These are phyloP conservation scores for Striga hermonthica DNA, from an alignment of 305 asterid species.

Conservation along the genomic window DNA sequence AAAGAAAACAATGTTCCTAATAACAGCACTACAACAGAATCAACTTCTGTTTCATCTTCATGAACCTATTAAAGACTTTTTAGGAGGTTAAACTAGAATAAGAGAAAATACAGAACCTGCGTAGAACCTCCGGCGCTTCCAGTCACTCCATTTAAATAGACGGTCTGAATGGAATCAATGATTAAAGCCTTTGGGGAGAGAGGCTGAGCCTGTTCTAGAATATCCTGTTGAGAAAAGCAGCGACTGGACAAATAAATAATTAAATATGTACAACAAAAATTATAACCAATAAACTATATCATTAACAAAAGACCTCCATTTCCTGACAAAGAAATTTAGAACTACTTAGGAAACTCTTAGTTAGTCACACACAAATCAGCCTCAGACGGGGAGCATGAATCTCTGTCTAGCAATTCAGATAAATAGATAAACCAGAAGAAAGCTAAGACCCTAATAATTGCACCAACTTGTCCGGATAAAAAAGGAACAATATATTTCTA, in stretches of 20 bases:
- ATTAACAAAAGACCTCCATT: neutral
- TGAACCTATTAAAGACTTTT: slow-evolving; percentile 10
- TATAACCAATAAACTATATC: slow-evolving; percentile 5
- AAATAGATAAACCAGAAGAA: neutral
- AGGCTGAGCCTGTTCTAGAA: slow-evolving; percentile 63
- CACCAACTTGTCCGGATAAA: neutral
- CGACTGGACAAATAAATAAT: slow-evolving; percentile 15
- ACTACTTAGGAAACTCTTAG: slow-evolving; percentile 21
- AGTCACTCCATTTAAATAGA: slow-evolving; percentile 66
- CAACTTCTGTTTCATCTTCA: slow-evolving; percentile 6
- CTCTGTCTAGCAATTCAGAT: neutral
- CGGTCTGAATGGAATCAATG: slow-evolving; percentile 95
- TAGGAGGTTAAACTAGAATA: slow-evolving; percentile 19
- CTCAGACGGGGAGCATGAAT: slow-evolving; percentile 8
- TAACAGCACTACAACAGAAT: slow-evolving; percentile 20
- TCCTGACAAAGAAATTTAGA: slow-evolving; percentile 7
- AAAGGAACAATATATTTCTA: neutral
- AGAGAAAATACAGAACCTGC: slow-evolving; percentile 56
- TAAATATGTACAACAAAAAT: slow-evolving; percentile 14
- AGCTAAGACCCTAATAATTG: neutral
- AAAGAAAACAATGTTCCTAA: slow-evolving; percentile 16
- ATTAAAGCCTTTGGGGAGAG: slow-evolving; percentile 66
- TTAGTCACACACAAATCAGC: slow-evolving; percentile 8
- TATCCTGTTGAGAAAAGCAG: slow-evolving; percentile 60
- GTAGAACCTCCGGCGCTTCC: slow-evolving; percentile 82